Conservation (phyloP, 345 rosid genomes). For the Lumnitzera littorea region DNA sequence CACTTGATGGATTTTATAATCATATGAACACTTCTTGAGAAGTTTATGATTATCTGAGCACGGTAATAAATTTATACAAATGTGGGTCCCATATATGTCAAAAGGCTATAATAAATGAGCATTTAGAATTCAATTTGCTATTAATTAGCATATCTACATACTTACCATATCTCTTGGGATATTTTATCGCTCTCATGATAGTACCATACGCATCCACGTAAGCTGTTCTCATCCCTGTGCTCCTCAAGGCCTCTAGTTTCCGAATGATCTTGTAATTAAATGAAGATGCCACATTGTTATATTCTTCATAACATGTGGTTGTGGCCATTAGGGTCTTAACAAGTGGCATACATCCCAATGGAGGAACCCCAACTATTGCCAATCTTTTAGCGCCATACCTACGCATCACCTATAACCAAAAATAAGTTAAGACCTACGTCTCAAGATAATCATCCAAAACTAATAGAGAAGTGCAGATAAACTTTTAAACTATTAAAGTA, state of each 20-base stretch:
- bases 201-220: conserved; percentile 45
- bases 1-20: too few species aligned
- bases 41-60: too few species aligned
- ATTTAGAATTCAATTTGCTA: too few species aligned
- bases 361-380: conserved; percentile 79
- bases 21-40: too few species aligned
- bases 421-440: neutral
- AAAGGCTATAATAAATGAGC: too few species aligned
- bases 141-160: neutral
- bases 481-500: too few species aligned
- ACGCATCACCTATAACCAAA: conserved; percentile 42
- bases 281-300: conserved; percentile 38
- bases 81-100: too few species aligned
- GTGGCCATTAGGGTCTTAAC: conserved; percentile 45
- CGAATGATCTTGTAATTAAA: conserved; percentile 45
- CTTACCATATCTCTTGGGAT: conserved; percentile 53
- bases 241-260: conserved; percentile 24
- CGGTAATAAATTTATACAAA: too few species aligned
- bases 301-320: conserved; percentile 37
- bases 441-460: too few species aligned
- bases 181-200: conserved; percentile 35
- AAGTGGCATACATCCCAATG: conserved; percentile 83
- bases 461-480: too few species aligned
- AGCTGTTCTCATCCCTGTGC: conserved; percentile 40
- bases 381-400: conserved; percentile 49